phyloP scores from a whole-genome alignment of 768 basidiomycete species.

The Antrodiella citrinella region DNA sequence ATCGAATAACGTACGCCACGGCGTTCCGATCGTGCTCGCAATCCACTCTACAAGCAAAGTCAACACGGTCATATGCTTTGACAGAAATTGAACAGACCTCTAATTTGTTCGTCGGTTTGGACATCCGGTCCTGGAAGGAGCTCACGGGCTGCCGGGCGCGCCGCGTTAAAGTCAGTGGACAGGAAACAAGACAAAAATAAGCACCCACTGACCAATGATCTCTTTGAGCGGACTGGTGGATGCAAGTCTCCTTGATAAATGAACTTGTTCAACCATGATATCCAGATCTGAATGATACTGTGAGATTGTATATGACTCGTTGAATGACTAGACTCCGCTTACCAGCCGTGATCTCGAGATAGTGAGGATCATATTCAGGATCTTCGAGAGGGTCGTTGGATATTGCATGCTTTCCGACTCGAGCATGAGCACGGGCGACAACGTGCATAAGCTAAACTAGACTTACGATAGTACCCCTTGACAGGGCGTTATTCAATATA shows the following conservation, averaged over 20 bases:
- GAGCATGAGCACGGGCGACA: not conserved
- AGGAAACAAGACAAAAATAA: not conserved
- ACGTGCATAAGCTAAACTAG: not conserved
- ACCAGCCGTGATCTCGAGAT: constrained; percentile 26
- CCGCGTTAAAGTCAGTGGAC: not conserved
- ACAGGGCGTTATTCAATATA: constrained; percentile 20
- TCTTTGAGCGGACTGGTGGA: constrained; percentile 15
- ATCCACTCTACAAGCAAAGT: constrained; percentile 10
- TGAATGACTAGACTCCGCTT: not conserved
- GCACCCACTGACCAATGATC: constrained; percentile 8
- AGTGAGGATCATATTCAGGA: constrained; percentile 26
- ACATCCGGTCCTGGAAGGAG: constrained; percentile 23
- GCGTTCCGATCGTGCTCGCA: not conserved
- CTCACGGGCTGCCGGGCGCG: constrained; percentile 12
- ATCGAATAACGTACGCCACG: not conserved
- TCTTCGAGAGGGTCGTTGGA: constrained; percentile 22
- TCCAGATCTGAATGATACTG: constrained; percentile 10
- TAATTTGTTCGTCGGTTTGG: constrained; percentile 21
- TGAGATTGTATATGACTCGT: not conserved
- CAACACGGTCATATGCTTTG: not conserved
- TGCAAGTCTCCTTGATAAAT: constrained; percentile 15
- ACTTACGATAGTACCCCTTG: constrained; percentile 24
- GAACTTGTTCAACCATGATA: constrained; percentile 16
- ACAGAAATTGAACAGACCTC: not conserved
- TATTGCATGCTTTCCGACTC: constrained; percentile 14